These are phyloP conservation scores for Yamadazyma trypodendri DNA, from an alignment of 1,139 yeast genomes.

Conservation along the genomic window DNA sequence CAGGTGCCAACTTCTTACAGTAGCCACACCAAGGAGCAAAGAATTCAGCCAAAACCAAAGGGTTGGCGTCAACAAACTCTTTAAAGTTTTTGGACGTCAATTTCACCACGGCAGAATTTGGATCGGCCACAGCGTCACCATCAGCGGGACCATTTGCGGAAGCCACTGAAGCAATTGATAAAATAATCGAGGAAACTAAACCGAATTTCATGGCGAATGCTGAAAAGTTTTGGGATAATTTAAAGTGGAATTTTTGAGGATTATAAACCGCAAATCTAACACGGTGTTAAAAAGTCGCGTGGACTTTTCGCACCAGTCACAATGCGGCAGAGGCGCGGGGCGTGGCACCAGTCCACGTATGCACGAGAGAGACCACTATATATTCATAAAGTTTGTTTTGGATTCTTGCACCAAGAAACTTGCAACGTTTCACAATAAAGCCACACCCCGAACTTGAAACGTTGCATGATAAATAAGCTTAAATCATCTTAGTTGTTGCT, in stretches of 20 bases:
- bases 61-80: slow-evolving; percentile 64
- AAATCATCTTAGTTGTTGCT: no score
- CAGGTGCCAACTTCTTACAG: slow-evolving; percentile 93
- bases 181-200: slow-evolving; percentile 39
- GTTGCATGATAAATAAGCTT: no score
- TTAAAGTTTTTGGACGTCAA: slow-evolving; percentile 62
- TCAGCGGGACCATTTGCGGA: slow-evolving; percentile 43
- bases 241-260: no score
- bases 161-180: slow-evolving; percentile 41
- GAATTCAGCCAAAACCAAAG: slow-evolving; percentile 88
- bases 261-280: not conserved
- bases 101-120: slow-evolving; percentile 85
- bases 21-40: slow-evolving; percentile 99
- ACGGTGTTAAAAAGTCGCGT: slow-evolving; percentile 1
- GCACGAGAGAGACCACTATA: no score
- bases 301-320: not conserved
- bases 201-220: slow-evolving; percentile 38
- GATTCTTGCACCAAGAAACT: no score
- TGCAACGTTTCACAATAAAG: no score
- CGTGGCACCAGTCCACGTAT: no score
- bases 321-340: no score
- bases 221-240: not conserved
- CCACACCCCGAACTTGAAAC: no score
- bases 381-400: no score
- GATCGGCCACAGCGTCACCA: slow-evolving; percentile 71